phyloP scores from a whole-genome alignment of 441 rosid species.

The Aquilaria agallochum region DNA sequence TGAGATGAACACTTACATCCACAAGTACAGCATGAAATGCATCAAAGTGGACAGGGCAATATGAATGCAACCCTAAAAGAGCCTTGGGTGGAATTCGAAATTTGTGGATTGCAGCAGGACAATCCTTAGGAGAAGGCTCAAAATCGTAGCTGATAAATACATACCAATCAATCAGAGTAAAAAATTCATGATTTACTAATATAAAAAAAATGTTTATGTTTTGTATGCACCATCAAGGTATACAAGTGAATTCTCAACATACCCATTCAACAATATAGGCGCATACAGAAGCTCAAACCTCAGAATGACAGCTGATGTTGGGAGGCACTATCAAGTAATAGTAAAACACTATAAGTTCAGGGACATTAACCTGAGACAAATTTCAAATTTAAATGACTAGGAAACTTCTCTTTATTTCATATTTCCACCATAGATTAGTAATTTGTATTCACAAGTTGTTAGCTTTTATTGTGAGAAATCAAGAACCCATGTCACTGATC shows the following conservation, averaged over 20 bases:
- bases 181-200: not conserved
- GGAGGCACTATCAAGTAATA: slow-evolving; percentile 46
- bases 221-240: not conserved
- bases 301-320: slow-evolving; percentile 72
- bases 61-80: slow-evolving; percentile 89
- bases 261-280: slow-evolving; percentile 47
- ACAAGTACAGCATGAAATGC: slow-evolving; percentile 76
- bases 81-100: slow-evolving; percentile 92
- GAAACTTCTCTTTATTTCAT: too few relatives aligned
- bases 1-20: slow-evolving; percentile 75
- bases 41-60: slow-evolving; percentile 93
- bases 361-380: too few relatives aligned
- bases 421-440: too few relatives aligned
- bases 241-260: slow-evolving; percentile 15
- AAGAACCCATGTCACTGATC: too few relatives aligned
- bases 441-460: too few relatives aligned
- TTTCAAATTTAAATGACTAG: too few relatives aligned
- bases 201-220: not conserved
- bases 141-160: slow-evolving; percentile 41
- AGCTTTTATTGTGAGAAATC: too few relatives aligned
- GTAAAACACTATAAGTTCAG: too few relatives aligned
- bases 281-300: slow-evolving; percentile 92
- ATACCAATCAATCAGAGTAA: slow-evolving; percentile 6
- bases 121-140: slow-evolving; percentile 46
- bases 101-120: slow-evolving; percentile 71